Conservation (phyloP, 192 early-diverging fungal species). For the Obelidium mucronatum region DNA sequence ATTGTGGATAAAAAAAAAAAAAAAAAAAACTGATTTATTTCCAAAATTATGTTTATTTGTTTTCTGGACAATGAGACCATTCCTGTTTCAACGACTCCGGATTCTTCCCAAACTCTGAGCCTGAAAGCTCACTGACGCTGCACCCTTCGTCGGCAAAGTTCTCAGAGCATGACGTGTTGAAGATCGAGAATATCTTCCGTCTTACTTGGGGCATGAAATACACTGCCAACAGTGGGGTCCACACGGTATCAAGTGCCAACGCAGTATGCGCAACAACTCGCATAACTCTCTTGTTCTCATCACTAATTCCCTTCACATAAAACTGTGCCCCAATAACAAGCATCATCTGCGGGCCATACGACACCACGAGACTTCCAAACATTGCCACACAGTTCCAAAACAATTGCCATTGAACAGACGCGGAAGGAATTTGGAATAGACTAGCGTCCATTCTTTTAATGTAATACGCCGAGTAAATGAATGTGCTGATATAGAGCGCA, state of each 20-base stretch:
- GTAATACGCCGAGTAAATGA: not conserved
- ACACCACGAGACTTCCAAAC: not conserved
- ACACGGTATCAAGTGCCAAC: constrained; percentile 2
- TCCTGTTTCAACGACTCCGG: too few relatives aligned
- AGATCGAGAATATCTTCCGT: too few relatives aligned
- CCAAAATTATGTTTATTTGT: too few relatives aligned
- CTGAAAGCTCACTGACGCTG: too few relatives aligned
- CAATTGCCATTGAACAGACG: not conserved
- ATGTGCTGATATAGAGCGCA: not conserved
- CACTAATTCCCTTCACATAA: not conserved
- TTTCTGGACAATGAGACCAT: too few relatives aligned
- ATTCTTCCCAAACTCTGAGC: too few relatives aligned
- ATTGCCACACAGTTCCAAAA: constrained; percentile 2
- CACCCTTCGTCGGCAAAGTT: too few relatives aligned
- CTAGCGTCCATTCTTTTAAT: not conserved
- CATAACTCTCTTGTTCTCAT: not conserved
- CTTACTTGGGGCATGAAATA: too few relatives aligned
- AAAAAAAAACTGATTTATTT: too few relatives aligned
- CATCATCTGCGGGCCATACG: not conserved
- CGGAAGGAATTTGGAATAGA: not conserved
- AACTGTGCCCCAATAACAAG: not conserved
- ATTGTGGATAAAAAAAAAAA: too few relatives aligned
- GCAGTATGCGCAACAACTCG: not conserved
- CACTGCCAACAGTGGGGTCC: too few relatives aligned
- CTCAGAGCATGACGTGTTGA: too few relatives aligned